These are phyloP conservation scores for Stenocarpella maydis DNA, from an alignment of 2,329 filamentous ascomycete species.

Conservation along the genomic window DNA sequence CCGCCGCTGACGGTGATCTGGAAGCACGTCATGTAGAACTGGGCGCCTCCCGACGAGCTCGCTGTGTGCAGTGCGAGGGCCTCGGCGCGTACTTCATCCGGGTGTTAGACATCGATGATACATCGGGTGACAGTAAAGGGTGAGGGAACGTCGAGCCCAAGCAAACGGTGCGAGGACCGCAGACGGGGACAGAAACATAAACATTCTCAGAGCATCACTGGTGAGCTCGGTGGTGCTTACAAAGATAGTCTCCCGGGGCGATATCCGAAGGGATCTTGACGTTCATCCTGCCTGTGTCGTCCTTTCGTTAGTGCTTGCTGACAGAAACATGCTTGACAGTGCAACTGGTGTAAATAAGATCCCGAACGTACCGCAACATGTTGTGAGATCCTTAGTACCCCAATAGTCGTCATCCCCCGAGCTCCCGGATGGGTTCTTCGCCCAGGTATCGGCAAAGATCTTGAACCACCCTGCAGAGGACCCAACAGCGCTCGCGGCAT, in stretches of 20 bases:
- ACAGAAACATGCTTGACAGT: background rate
- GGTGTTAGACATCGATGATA: background rate
- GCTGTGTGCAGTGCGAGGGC: conserved; percentile 58
- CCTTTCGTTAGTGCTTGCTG: background rate
- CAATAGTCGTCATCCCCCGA: conserved; percentile 55
- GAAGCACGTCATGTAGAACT: conserved; percentile 52
- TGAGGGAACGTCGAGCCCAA: background rate
- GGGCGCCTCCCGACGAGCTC: conserved; percentile 43
- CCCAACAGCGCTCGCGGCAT: conserved; percentile 53
- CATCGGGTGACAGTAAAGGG: background rate
- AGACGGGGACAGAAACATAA: background rate
- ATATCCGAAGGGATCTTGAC: conserved; percentile 47
- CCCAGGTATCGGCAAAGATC: conserved; percentile 56
- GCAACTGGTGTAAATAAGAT: too few species aligned
- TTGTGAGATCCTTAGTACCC: conserved; percentile 54
- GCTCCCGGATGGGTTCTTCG: conserved; percentile 40
- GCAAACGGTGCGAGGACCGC: too few species aligned
- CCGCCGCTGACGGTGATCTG: conserved; percentile 45
- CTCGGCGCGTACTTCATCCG: conserved; percentile 51
- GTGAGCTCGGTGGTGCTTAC: background rate
- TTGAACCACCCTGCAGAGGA: conserved; percentile 58
- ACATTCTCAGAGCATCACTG: background rate
- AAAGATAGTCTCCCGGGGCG: conserved; percentile 50
- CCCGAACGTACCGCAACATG: conserved; percentile 43
- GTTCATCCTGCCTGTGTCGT: conserved; percentile 45